Conservation (phyloP, 192 early-diverging fungal genomes). For the Spizellomyces punctatus region DNA sequence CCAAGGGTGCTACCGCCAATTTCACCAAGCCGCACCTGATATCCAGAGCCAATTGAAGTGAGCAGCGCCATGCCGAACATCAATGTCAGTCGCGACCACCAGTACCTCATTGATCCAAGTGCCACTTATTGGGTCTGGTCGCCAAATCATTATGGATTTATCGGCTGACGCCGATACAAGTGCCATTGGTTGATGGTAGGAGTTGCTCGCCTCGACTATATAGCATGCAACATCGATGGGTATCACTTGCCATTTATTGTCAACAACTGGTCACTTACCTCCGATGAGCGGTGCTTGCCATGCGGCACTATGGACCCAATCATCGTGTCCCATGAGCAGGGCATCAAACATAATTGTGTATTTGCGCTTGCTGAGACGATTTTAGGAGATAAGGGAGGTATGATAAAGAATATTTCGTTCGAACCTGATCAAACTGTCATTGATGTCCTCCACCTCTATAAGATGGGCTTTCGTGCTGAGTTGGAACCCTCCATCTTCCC, state of each 20-base stretch:
- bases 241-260: too few species aligned
- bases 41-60: constrained; percentile 9
- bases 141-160: constrained; percentile 91
- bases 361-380: constrained; percentile 10
- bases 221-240: background rate
- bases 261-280: constrained; percentile 5
- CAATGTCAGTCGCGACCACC: background rate
- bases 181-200: constrained; percentile 63
- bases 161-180: constrained; percentile 89
- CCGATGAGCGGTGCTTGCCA: constrained; percentile 67
- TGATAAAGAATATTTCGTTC: background rate
- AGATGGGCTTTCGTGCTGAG: constrained; percentile 85
- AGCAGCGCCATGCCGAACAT: background rate
- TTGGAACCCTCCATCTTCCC: constrained; percentile 48
- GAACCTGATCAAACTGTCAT: background rate
- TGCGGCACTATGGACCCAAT: constrained; percentile 85
- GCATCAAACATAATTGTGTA: constrained; percentile 80
- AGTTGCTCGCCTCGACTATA: constrained; percentile 1
- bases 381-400: background rate
- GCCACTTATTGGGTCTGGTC: constrained; percentile 72
- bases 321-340: constrained; percentile 93
- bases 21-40: constrained; percentile 77
- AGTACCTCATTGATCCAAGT: constrained; percentile 74
- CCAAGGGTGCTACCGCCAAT: constrained; percentile 81
- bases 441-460: constrained; percentile 54